phyloP scores from a whole-genome alignment of 768 basidiomycete genomes.

The Boletus sp. region DNA sequence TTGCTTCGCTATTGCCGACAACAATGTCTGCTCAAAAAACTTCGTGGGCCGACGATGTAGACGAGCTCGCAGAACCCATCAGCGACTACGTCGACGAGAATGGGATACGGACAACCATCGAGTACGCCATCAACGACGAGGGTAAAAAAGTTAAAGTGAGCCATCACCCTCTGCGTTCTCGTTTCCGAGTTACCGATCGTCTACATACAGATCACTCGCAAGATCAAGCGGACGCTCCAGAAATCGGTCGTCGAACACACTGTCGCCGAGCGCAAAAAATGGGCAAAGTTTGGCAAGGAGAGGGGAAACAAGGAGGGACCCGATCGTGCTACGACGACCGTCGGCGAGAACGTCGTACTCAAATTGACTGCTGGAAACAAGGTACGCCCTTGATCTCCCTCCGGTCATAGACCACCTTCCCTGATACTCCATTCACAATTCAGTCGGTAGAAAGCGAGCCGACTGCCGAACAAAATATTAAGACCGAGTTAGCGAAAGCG shows the following conservation, averaged over 20 bases:
- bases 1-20: conserved; percentile 4
- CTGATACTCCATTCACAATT: neutral
- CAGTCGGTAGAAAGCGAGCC: conserved; percentile 68
- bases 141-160: conserved; percentile 92
- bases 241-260: conserved; percentile 92
- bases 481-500: conserved; percentile 63
- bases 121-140: conserved; percentile 84
- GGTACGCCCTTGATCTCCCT: conserved; percentile 32
- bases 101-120: conserved; percentile 82
- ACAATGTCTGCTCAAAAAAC: conserved; percentile 47
- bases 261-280: conserved; percentile 91
- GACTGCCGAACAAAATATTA: conserved; percentile 61
- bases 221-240: conserved; percentile 82
- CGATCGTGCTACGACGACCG: conserved; percentile 90
- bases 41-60: conserved; percentile 88
- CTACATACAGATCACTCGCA: conserved; percentile 68
- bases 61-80: conserved; percentile 59
- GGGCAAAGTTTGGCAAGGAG: conserved; percentile 93
- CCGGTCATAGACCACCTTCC: neutral
- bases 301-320: conserved; percentile 85
- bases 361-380: conserved; percentile 65
- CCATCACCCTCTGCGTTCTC: neutral
- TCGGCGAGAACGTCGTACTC: conserved; percentile 71
- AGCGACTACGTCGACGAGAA: conserved; percentile 81
- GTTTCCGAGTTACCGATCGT: neutral